Evolutionary conservation across 225 moss, liverwort and hornwort species (phyloP), one percentile per base, ranked within the genome.

Genomic region (Ulota crispa): DNA sequence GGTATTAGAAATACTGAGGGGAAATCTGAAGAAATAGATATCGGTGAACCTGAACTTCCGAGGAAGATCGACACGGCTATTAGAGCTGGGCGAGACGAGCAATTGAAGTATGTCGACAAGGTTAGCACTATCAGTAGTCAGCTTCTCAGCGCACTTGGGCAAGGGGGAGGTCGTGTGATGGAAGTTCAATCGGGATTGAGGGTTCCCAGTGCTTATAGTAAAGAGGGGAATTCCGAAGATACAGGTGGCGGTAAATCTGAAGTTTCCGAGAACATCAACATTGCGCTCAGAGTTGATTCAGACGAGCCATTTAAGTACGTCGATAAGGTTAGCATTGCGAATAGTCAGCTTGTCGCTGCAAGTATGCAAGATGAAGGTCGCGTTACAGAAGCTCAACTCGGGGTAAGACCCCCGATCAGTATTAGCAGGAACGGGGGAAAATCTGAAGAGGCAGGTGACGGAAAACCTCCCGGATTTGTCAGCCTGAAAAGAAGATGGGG

Each of bases 401-500:
- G 75, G 41, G 15, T 16, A 24, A 79, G 70, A 15, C 6, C 31
- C n/a, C 23, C 31, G 14, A 70, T n/a, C 32, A 32, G 43, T 23
- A 72, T 28, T 43, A 65, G 79, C 30, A 81, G 59, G 53, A 83
- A 70, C 52, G 80, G 15, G 31, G 85, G 65, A 31, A 78, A 84
- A 47, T 15, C 28, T 60, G 76, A 70, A 24, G 80, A 68, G 56
- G 81, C 54, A 42, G 64, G 75, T 28, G 64, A 80, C 2, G 79
- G 19, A 28, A 84, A 83, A 62, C 57, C 84, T 60, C n/a, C 77
- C 3, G 81, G 84, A 23, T 88, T 82, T 65, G 60, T 75, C 41
- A 88, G 78, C 64, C 32, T 91, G 66, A 83, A 81, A 68, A 88
- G 88, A 84, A 83, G 78, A 78, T 91, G 86, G 88, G 80, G 86